Percentiles rank a stretch among this genome's conserved stretches.
phyloP scores from a whole-genome alignment of 441 rosid species.

The Syzygium syzygioides region DNA sequence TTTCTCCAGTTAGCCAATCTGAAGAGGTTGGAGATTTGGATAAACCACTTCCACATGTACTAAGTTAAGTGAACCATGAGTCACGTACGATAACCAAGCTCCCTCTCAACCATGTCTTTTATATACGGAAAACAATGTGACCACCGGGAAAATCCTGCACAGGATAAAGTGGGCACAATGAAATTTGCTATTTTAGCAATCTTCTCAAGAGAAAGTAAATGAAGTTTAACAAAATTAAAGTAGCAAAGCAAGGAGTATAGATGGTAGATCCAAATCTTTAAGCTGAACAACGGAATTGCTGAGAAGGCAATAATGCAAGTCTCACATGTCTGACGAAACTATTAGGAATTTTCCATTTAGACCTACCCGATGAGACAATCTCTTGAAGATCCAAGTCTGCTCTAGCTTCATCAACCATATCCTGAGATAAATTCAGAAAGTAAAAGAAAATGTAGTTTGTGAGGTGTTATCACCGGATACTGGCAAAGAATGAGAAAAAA shows the following conservation, averaged over 20 bases:
- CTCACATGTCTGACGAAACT: background rate
- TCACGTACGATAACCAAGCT: background rate
- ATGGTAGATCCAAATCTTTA: background rate
- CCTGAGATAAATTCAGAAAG: constrained; percentile 33
- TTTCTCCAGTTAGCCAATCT: background rate
- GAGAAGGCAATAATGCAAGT: background rate
- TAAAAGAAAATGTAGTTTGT: background rate
- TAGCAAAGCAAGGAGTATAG: background rate
- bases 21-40: background rate
- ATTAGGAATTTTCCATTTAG: background rate
- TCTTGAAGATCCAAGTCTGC: constrained; percentile 64
- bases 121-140: background rate
- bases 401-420: constrained; percentile 23
- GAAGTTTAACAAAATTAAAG: background rate
- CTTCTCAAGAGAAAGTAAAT: background rate
- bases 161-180: background rate
- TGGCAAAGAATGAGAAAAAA: background rate
- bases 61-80: background rate
- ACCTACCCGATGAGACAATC: constrained; percentile 57
- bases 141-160: background rate
- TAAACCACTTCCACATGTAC: background rate
- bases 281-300: background rate
- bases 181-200: background rate
- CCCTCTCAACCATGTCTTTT: background rate
- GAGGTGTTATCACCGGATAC: background rate